phyloP scores from a whole-genome alignment of 208 protist species.

The Dictyostelium gargantuum region DNA sequence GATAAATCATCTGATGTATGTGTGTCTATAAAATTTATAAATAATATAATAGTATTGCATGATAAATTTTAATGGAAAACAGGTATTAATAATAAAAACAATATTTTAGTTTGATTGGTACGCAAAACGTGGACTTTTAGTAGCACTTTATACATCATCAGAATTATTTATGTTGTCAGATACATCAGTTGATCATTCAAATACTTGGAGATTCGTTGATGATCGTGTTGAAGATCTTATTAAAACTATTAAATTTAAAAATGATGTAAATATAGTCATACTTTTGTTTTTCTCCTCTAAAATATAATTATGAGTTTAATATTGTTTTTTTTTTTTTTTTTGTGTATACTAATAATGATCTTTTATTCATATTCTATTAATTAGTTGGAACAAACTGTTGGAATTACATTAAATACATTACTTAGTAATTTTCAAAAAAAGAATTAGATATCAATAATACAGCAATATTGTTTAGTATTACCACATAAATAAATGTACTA shows the following conservation, averaged over 20 bases:
- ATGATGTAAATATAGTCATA: constrained; percentile 54
- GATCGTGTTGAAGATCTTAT: constrained; percentile 53
- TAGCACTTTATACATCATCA: constrained; percentile 24
- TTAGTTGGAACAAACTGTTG: neutral
- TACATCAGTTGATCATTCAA: constrained; percentile 1
- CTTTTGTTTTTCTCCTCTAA: too few species aligned
- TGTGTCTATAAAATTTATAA: too few species aligned
- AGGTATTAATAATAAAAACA: too few species aligned
- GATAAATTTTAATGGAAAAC: too few species aligned
- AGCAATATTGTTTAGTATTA: too few species aligned
- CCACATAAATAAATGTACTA: too few species aligned
- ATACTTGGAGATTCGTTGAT: constrained; percentile 54
- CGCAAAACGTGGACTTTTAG: constrained; percentile 21
- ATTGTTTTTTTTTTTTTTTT: neutral
- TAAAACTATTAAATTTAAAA: constrained; percentile 21
- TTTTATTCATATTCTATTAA: neutral
- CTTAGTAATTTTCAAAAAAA: constrained; percentile 9
- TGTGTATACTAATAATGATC: neutral
- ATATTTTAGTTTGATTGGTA: constrained; percentile 63
- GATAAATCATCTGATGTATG: constrained; percentile 59
- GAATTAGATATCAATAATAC: too few species aligned
- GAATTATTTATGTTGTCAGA: constrained; percentile 59
- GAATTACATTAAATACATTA: neutral
- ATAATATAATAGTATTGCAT: too few species aligned
- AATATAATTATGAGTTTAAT: too few species aligned